Evolutionary conservation across 1,284 basidiomycete genomes (phyloP), one percentile per base, ranked within the genome.

Genomic region (Cryptococcus wingfieldii): DNA sequence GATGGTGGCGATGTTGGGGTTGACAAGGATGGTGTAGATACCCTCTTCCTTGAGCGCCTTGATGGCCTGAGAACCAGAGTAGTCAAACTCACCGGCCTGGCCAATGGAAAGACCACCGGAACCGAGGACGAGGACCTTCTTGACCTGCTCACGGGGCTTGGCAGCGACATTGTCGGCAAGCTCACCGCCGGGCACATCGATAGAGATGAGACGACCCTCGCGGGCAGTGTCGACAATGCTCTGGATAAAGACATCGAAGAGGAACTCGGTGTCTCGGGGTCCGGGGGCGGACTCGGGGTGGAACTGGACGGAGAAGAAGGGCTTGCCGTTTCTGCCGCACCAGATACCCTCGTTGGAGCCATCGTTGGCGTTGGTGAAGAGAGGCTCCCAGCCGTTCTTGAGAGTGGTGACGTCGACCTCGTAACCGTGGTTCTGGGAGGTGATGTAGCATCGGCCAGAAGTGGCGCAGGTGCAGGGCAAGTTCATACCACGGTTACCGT

Each of bases 281-380:
- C 96, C 96, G n/a, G 96, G 94, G 5, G 90, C 93, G 41, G 91
- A 95, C 77, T 99, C 96, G 39, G 96, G 96, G 77, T 99, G 96
- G 82, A 99, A 99, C 75, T 98, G 96, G n/a, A 98, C 95, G 42
- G 92, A 96, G 79, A 98, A 98, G 82, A 90, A 96, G 2, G 95
- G 95, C 54, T 78, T 76, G 60, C 74, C 76, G 65, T 87, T 88
- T 71, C 86, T 83, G 63, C 87, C 86, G 76, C 84, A 91, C 80
- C 93, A 96, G 69, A 98, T 96, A 67, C 96, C 96, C 77, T 99
- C 96, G 77, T 98, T 98, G 70, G 89, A 93, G 56, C 84, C 85
- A 71, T 99, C 96, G 79, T 98, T 99, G 56, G 96, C 95, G 72
- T 99, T 99, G 69, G 83, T 82, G 81, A 98, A 99, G 28, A 98